A percentile compares a stretch with the other conserved stretches of the same genome.
Evolutionary conservation across 768 basidiomycete species (phyloP).

Genomic region (Tylopilus cervinicoccineus): DNA sequence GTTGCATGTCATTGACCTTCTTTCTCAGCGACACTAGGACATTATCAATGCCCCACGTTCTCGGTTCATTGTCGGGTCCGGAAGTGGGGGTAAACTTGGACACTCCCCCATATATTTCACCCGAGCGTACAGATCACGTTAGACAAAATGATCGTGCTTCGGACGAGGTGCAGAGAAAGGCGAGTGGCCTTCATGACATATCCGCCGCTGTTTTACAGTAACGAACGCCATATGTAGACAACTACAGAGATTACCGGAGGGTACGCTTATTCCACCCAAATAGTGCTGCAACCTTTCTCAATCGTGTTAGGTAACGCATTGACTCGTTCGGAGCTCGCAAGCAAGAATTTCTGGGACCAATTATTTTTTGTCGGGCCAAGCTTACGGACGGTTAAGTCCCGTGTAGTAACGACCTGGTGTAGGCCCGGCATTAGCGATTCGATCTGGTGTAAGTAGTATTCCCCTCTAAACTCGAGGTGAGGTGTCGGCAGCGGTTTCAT

Average conservation of each 20-base stretch:
- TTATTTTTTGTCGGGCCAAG: constrained; percentile 39
- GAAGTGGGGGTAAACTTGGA: constrained; percentile 40
- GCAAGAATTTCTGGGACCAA: constrained; percentile 66
- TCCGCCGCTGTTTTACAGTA: neutral
- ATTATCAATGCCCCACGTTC: constrained; percentile 59
- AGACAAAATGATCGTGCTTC: constrained; percentile 58
- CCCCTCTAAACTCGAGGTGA: constrained; percentile 75
- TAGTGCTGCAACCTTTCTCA: neutral
- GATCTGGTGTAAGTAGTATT: constrained; percentile 42
- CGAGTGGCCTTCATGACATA: constrained; percentile 7
- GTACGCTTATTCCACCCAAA: constrained; percentile 9
- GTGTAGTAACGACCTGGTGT: constrained; percentile 72
- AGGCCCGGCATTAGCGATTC: constrained; percentile 73
- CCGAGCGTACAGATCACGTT: constrained; percentile 43
- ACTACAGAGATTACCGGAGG: constrained; percentile 52
- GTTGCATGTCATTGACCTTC: neutral
- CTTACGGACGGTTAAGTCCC: constrained; percentile 72
- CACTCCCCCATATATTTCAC: neutral
- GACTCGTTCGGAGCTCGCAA: constrained; percentile 71
- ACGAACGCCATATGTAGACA: constrained; percentile 27
- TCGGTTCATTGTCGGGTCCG: constrained; percentile 59
- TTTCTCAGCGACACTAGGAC: constrained; percentile 41
- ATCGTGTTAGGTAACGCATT: constrained; percentile 46
- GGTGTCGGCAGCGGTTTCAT: constrained; percentile 72
- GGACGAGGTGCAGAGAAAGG: constrained; percentile 67